These are phyloP conservation scores for Fusarium coffeatum DNA, from an alignment of 2,329 filamentous ascomycete genomes.

Conservation along the genomic window DNA sequence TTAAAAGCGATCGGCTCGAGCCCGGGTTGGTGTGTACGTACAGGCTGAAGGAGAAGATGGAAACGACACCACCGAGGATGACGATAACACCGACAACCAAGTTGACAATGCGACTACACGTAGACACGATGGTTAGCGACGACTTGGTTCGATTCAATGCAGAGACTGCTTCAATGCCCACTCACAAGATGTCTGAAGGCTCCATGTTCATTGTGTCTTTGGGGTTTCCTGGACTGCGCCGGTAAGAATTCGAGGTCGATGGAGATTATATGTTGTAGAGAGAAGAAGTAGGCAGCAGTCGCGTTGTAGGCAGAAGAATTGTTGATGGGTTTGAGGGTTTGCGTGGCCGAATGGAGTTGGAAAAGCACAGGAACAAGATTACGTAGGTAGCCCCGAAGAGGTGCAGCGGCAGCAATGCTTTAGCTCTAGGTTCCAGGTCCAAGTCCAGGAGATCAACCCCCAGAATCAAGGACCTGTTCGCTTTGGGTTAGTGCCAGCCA, in stretches of 20 bases:
- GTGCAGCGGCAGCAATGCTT: background rate
- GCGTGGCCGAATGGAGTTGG: slow-evolving; percentile 33
- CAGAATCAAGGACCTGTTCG: slow-evolving; percentile 7
- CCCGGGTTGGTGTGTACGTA: slow-evolving; percentile 56
- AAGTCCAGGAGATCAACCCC: slow-evolving; percentile 8
- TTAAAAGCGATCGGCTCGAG: background rate
- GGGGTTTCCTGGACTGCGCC: slow-evolving; percentile 5
- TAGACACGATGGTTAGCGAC: slow-evolving; percentile 52
- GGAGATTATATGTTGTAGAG: slow-evolving; percentile 17
- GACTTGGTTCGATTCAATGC: slow-evolving; percentile 18
- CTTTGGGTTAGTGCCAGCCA: slow-evolving; percentile 4
- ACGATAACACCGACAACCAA: slow-evolving; percentile 87
- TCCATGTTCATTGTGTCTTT: slow-evolving; percentile 71
- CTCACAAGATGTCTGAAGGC: slow-evolving; percentile 92
- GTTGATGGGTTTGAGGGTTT: slow-evolving; percentile 34
- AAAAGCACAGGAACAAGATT: slow-evolving; percentile 41
- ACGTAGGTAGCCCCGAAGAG: slow-evolving; percentile 29
- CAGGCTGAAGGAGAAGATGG: slow-evolving; percentile 73
- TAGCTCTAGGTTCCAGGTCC: slow-evolving; percentile 11
- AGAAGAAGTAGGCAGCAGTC: slow-evolving; percentile 40
- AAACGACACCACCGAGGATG: slow-evolving; percentile 82
- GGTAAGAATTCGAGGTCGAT: slow-evolving; percentile 20
- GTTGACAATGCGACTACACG: slow-evolving; percentile 88
- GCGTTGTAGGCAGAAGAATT: slow-evolving; percentile 35
- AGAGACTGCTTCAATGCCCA: slow-evolving; percentile 13